phyloP scores from a whole-genome alignment of 2,329 filamentous ascomycete species.

The Talaromyces pinophilus region DNA sequence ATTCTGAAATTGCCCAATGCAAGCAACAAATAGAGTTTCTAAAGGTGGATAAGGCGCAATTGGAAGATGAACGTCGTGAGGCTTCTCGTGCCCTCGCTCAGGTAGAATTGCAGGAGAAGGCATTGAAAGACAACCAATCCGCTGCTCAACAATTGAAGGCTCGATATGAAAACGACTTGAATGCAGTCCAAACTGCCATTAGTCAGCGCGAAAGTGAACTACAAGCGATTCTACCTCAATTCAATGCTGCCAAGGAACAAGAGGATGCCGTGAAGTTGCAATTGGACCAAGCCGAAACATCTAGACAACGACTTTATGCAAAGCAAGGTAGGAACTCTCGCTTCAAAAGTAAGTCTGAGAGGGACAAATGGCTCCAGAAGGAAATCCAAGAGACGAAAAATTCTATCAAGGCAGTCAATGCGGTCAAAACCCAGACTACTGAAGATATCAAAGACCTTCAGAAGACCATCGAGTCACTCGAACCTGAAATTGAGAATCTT shows the following conservation, averaged over 20 bases:
- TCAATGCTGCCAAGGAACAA: slow-evolving; percentile 69
- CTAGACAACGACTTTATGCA: slow-evolving; percentile 76
- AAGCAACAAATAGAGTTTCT: slow-evolving; percentile 82
- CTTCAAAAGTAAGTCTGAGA: slow-evolving; percentile 84
- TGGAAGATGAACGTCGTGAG: slow-evolving; percentile 87
- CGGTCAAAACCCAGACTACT: slow-evolving; percentile 77
- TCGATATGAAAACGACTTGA: slow-evolving; percentile 70
- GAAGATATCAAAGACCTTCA: slow-evolving; percentile 78
- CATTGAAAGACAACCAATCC: slow-evolving; percentile 78
- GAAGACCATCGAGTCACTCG: slow-evolving; percentile 68
- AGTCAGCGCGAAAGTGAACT: slow-evolving; percentile 75
- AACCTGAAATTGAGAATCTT: slow-evolving; percentile 70
- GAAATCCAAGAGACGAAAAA: slow-evolving; percentile 79
- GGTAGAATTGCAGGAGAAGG: slow-evolving; percentile 80
- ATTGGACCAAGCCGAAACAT: slow-evolving; percentile 73
- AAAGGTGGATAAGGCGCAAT: slow-evolving; percentile 78
- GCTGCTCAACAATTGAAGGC: slow-evolving; percentile 71
- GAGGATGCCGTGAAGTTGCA: slow-evolving; percentile 71
- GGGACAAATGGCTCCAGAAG: slow-evolving; percentile 76
- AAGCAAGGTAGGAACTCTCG: slow-evolving; percentile 89
- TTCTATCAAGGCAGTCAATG: slow-evolving; percentile 76
- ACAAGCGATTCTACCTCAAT: slow-evolving; percentile 71
- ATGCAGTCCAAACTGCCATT: slow-evolving; percentile 72
- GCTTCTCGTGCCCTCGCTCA: slow-evolving; percentile 78
- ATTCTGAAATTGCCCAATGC: slow-evolving; percentile 75